Evolutionary conservation across 2,329 filamentous ascomycete species (phyloP), one percentile per base, ranked within the genome.

Genomic region (Xylaria sp.): DNA sequence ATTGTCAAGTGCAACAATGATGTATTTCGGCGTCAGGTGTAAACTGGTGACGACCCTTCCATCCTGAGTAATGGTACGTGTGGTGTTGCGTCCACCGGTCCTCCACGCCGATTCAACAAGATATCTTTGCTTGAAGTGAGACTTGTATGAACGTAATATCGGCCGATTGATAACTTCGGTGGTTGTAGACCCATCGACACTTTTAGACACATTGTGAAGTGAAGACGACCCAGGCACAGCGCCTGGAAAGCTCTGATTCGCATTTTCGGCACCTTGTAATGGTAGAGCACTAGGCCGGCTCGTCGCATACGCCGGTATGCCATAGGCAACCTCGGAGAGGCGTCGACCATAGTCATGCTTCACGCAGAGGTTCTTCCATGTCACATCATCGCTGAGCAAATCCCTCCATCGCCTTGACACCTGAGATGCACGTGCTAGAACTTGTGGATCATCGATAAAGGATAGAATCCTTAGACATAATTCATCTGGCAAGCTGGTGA

Each of bases 41-140:
- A 99, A 78, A 73, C 94, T 98, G 0, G 95, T 99, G 17, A 99
- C 95, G 1, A 99, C 95, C 25, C 95, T 94, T 70, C 96, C 94
- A 73, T 99, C 95, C 57, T 96, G 94, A 0, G 92, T 97, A 65
- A 98, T 97, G 73, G 96, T 93, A 65, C 90, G 87, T 42, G 91
- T 88, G 43, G 91, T 90, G 73, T 92, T 90, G 52, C 86, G 86
- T n/a, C 95, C 95, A 33, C 95, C 94, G 59, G 91, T 93, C 68
- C 92, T 90, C 95, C 95, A 99, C 14, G 95, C 95, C 0, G 94
- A 96, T 76, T 99, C 95, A 15, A 99, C 94, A 78, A 98, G 87
- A 76, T 98, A 98, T 73, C 93, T 87, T 75, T 98, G 94, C 77
- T 98, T 98, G 82, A 99, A 99, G 77, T 98, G 94, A 4, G 92